phyloP scores from a whole-genome alignment of 176 grass and related monocot species.

The Otatea glauca region DNA sequence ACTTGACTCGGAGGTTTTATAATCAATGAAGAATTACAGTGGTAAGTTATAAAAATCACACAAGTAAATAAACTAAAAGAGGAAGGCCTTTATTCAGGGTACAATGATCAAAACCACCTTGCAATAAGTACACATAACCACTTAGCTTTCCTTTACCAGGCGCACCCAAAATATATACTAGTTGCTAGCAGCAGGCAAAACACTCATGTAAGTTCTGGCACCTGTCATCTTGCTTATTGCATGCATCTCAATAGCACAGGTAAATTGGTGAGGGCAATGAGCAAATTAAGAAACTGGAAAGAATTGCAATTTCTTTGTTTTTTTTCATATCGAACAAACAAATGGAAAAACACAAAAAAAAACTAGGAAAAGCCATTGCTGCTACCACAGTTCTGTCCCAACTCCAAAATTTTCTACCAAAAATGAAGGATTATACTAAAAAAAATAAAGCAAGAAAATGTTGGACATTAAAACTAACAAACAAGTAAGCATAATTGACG shows the following conservation, averaged over 20 bases:
- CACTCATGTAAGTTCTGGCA: background rate
- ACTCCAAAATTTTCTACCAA: background rate
- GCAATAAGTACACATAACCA: background rate
- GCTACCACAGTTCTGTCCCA: constrained; percentile 3
- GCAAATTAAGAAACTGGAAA: background rate
- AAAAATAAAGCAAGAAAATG: background rate
- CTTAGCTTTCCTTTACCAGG: background rate
- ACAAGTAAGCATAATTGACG: constrained; percentile 1
- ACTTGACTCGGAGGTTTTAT: background rate
- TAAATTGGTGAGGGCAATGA: background rate
- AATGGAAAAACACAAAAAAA: constrained; percentile 8
- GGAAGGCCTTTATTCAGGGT: background rate
- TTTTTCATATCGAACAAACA: background rate
- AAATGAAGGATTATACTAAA: background rate
- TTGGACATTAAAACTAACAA: background rate
- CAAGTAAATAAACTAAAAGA: background rate
- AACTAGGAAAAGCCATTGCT: background rate
- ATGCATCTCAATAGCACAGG: constrained; percentile 14
- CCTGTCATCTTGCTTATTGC: background rate
- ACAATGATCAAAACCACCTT: background rate
- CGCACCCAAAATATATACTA: background rate
- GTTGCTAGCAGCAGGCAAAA: background rate
- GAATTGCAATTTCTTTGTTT: background rate
- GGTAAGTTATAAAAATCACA: background rate
- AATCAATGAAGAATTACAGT: background rate